Base-by-base conservation (phyloP, 306 rosid genomes). In the Canavalia gladiata region DNA sequence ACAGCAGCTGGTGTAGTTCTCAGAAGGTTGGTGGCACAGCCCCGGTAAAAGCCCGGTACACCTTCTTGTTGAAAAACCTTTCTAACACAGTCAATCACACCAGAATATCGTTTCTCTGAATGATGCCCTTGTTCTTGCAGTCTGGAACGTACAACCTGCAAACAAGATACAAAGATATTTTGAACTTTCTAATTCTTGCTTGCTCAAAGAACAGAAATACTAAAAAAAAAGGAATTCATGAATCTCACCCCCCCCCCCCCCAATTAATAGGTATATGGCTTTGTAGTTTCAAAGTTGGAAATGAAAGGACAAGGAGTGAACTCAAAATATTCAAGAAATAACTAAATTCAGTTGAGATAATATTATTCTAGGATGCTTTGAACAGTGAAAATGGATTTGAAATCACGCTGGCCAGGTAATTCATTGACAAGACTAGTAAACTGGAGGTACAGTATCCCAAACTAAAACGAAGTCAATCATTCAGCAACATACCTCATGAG, bases 1-100 rank as follows among this genome's bases (percentile, higher is more conserved):
- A 84, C 92, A 28, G 97, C 98, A 43, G 98, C 97, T 62, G 98
- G 98, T 8, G 98, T 93, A 4, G 98, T 93, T 82, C 98, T 87
- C 66, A 93, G 65, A 87, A 91, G 98, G 86, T 93, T 93, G 76
- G 89, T 89, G 39, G 92, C 97, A 37, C 98, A 91, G 30, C 97
- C 98, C 33, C 97, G 89, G 86, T 93, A 93, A 83, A 93, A 93
- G 5, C 97, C 97, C 0, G 91, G 47, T 3, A 93, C 28, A 31
- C 97, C 97, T 66, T 93, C 97, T 79, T 93, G 97, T 59, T 85
- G 90, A 78, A 85, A 91, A 76, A 93, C 92, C 70, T 93, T 93
- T 85, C 68, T 89, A 25, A 91, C 7, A 68, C 97, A 93, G 72
- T 93, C 97, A 3, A 62, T 54, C 66, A 90, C 90, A 31, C 97